Base-by-base conservation (phyloP, 176 grass and related monocot species). In the Tuctoria greenei region DNA sequence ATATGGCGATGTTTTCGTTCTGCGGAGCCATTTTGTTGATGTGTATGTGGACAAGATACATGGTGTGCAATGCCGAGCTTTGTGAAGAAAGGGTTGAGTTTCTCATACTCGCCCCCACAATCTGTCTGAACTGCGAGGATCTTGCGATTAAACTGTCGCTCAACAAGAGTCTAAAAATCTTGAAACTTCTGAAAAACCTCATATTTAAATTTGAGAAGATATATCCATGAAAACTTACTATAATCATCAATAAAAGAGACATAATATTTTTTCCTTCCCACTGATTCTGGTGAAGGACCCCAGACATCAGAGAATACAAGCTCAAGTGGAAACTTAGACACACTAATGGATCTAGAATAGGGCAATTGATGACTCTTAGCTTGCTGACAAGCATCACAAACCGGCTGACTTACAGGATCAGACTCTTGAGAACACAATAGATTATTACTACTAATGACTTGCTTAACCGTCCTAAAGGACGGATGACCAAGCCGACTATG, bases 401-500 rank as follows among this genome's bases (percentile, higher is more conserved):
- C 18, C 2, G 17, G n/a, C 49, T 52, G 18, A 8, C 7, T 52
- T n/a, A 1, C 6, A 5, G 17, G 7, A n/a, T n/a, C n/a, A n/a
- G n/a, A n/a, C 5, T 52, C 8, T 8, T n/a, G 0, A 8, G 8
- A 18, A n/a, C 46, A 49, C 3, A 2, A 5, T 2, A 52, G 18
- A 52, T 52, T 52, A 52, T 52, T 49, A 5, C 17, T 52, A 7
- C 17, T 52, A 8, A 52, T 6, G 1, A 52, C 18, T 8, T 52
- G 5, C 18, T 52, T 7, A 52, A n/a, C 49, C 1, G n/a, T n/a
- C 0, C 1, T 4, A 52, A 6, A n/a, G 0, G 49, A 7, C 0
- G 49, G 49, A 52, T 52, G 49, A 0, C 18, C 49, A 8, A 52
- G 49, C 6, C 0, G 5, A 52, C 5, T 52, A 2, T 52, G 49